Evolutionary conservation across 2,329 filamentous ascomycete genomes (phyloP), one percentile per base, ranked within the genome.

Genomic region (Whalleya microplaca): DNA sequence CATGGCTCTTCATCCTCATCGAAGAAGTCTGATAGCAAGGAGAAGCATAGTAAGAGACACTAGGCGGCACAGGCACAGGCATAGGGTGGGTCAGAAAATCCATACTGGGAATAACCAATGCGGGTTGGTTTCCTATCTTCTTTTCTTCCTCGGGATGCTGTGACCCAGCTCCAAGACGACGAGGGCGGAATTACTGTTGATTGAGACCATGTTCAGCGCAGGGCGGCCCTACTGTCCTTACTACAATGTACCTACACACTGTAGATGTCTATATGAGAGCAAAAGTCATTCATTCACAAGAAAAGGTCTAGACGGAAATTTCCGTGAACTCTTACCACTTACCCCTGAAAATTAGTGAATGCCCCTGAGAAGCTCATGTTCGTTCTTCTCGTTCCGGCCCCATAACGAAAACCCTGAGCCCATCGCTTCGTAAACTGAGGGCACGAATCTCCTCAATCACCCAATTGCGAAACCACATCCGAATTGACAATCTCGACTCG

Each of bases 1-100:
- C 21, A 69, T 40, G 67, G 67, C 21, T 66, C 67, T 1, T 32
- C 55, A 8, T 59, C 56, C 21, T 59, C 65, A 21, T 58, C 60
- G 4, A 60, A 61, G 29, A 59, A 62, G 50, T 48, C 52, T 8
- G 54, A 58, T 12, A 12, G 23, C 29, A 62, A 59, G 44, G 60
- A 63, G 27, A 63, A 58, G 53, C 27, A 57, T 14, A 58, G 40
- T 37, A 62, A 62, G 41, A 55, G 57, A 18, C 60, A 61, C 48
- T 58, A 58, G 42, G 19, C 48, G 29, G 23, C 48, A 41, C 2
- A 23, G 40, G 14, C 27, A 20, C 27, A 45, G 32, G 32, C 32
- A 32, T 12, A 29, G 27, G 20, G 10, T 45, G 21, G 27, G 23
- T 40, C 16, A 51, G 29, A 41, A 47, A 18, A 43, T 55, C 23